Evolutionary conservation across 2,329 filamentous ascomycete genomes (phyloP).

Genomic region (Trichophyton equinum): DNA sequence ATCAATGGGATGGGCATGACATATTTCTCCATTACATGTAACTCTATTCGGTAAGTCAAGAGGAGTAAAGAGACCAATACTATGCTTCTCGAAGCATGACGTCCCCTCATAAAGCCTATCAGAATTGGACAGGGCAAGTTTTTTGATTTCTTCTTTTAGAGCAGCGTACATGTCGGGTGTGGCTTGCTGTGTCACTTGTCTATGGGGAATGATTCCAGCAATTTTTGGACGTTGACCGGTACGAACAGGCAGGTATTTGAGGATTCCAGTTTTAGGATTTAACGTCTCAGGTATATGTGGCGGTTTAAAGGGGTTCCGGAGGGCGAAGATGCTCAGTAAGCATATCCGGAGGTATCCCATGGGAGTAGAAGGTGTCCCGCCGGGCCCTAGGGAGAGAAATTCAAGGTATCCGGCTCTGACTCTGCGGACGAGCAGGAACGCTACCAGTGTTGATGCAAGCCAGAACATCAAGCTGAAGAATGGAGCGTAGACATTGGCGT

Average conservation of each 20-base stretch:
- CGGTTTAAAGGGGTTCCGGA: conserved; percentile 56
- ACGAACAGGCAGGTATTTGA: conserved; percentile 46
- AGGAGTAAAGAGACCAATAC: conserved; percentile 59
- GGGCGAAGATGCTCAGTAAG: conserved; percentile 56
- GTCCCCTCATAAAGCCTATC: conserved; percentile 47
- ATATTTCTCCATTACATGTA: conserved; percentile 57
- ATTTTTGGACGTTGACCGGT: conserved; percentile 53
- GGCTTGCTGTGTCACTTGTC: conserved; percentile 59
- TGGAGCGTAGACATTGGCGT: not conserved
- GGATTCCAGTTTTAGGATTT: conserved; percentile 45
- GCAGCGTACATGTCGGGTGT: conserved; percentile 41
- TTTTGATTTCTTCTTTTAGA: conserved; percentile 43
- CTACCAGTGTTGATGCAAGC: conserved; percentile 30
- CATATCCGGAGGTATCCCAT: conserved; percentile 61
- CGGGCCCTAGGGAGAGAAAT: conserved; percentile 65
- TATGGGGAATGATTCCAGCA: conserved; percentile 66
- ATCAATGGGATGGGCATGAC: conserved; percentile 66
- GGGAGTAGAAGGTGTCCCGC: conserved; percentile 64
- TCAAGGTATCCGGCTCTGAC: conserved; percentile 51
- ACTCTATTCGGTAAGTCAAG: conserved; percentile 15
- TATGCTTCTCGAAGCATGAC: conserved; percentile 73
- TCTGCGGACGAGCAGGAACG: conserved; percentile 41
- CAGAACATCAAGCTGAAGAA: conserved; percentile 34
- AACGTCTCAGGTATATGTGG: conserved; percentile 41
- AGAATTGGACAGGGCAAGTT: conserved; percentile 38